Evolutionary conservation across 768 basidiomycete genomes (phyloP).

Genomic region (Boletus patriciae): DNA sequence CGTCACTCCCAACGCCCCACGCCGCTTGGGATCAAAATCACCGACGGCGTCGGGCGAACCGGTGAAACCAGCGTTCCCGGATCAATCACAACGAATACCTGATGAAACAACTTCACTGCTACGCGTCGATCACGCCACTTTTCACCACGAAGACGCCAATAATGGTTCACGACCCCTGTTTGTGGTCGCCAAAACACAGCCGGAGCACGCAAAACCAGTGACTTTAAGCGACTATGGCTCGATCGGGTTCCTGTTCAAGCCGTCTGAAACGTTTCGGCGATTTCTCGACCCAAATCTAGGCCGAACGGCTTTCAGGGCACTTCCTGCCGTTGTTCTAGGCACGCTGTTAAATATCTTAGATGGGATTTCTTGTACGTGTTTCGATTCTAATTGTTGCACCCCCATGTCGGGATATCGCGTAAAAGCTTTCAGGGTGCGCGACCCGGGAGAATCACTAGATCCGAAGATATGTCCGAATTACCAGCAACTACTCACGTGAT

Average conservation of each 20-base stretch:
- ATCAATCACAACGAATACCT: slow-evolving; percentile 1
- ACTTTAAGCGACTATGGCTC: slow-evolving; percentile 11
- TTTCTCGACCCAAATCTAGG: slow-evolving; percentile 21
- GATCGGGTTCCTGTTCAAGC: slow-evolving; percentile 1
- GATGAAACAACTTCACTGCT: slow-evolving; percentile 25
- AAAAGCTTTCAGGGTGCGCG: slow-evolving; percentile 5
- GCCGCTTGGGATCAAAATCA: not conserved
- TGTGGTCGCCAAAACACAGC: slow-evolving; percentile 3
- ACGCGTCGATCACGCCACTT: slow-evolving; percentile 9
- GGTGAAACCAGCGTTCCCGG: not conserved
- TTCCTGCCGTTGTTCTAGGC: slow-evolving; percentile 88
- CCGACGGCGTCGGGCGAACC: not conserved
- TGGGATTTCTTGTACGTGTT: slow-evolving; percentile 79
- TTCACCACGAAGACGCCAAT: slow-evolving; percentile 1
- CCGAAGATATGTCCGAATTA: not conserved
- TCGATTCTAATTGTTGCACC: not conserved
- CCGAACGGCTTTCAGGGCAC: slow-evolving; percentile 35
- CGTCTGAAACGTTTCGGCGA: slow-evolving; percentile 7
- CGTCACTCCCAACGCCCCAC: not conserved
- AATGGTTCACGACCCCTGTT: not conserved
- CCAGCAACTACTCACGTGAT: slow-evolving; percentile 2
- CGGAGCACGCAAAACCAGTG: slow-evolving; percentile 7
- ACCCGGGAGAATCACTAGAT: not conserved
- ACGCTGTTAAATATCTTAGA: slow-evolving; percentile 88
- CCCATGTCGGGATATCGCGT: slow-evolving; percentile 1